phyloP scores from a whole-genome alignment of 1,139 yeast genomes.

The Wickerhamiella pararugosa region DNA sequence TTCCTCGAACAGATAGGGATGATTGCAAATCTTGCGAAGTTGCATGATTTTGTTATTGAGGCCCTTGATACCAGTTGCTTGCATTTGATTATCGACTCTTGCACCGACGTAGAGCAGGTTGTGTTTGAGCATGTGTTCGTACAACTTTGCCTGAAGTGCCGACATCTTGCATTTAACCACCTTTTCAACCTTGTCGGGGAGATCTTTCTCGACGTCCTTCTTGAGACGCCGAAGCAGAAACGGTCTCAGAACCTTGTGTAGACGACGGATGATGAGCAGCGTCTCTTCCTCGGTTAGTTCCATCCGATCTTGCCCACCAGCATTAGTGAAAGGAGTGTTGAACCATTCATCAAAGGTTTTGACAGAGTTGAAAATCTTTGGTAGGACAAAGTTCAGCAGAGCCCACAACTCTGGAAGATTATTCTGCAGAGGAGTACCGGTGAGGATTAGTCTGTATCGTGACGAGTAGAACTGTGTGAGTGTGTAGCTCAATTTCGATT shows the following conservation, averaged over 20 bases:
- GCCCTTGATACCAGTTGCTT: conserved; percentile 60
- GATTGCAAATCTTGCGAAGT: conserved; percentile 88
- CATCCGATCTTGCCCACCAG: conserved; percentile 87
- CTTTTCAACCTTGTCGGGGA: conserved; percentile 90
- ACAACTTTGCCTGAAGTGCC: conserved; percentile 64
- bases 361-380: conserved; percentile 94
- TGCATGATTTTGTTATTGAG: conserved; percentile 94
- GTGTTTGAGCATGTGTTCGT: conserved; percentile 80
- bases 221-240: conserved; percentile 86
- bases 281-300: conserved; percentile 96
- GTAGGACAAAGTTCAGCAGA: conserved; percentile 79
- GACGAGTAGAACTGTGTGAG: conserved; percentile 71
- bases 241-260: conserved; percentile 91
- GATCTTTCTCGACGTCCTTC: conserved; percentile 92
- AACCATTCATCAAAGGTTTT: conserved; percentile 98
- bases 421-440: conserved; percentile 96
- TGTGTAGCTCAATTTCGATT: conserved; percentile 74
- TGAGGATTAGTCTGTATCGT: conserved; percentile 72
- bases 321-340: conserved; percentile 93
- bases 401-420: conserved; percentile 97
- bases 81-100: conserved; percentile 25
- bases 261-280: conserved; percentile 78
- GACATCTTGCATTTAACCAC: conserved; percentile 93
- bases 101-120: conserved; percentile 75
- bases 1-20: conserved; percentile 93